Evolutionary conservation across 352 stramenopile species (phyloP), one percentile per base, ranked within the genome.

Genomic region (Globisporangium okanoganense): DNA sequence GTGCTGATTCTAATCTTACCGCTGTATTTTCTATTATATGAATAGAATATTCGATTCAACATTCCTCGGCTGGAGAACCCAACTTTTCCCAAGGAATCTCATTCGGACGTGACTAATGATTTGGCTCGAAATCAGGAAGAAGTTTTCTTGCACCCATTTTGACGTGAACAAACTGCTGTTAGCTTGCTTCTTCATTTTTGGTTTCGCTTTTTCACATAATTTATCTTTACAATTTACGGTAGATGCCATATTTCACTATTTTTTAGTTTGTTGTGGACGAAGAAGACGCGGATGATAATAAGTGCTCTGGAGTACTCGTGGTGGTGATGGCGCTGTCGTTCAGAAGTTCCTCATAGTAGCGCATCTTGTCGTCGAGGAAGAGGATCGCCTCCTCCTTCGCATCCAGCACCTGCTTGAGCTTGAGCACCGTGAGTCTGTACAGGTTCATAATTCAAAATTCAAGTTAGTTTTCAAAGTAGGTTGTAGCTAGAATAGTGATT

Each of bases 361-460:
- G 69, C 24, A 90, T 67, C 64, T 81, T 78, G 41, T 58, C 66
- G 62, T 88, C 73, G 33, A 90, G 67, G 43, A 83, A 86, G 20
- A 68, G 52, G 35, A 90, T 66, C 58, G 78, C 67, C n/a, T 81
- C 78, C 54, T 90, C 78, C 48, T 86, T 88, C 20, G 71, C 71
- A 33, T 85, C 73, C n/a, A 90, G 58, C 18, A 62, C 68, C 38
- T 75, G 62, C 61, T 87, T 86, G 29, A 90, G 48, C 25, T 76
- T 78, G 41, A 79, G 33, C 33, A 90, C 69, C 7, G 76, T 82
- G 41, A 75, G 73, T 67, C 80, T 87, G 50, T n/a, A n/a, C 6
- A 16, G 14, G 35, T 0, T 7, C 47, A 52, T 9, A 10, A 35
- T 36, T 3, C 24, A 22, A 9, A 14, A 18, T 22, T 52, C 27